Evolutionary conservation across 2,329 filamentous ascomycete genomes (phyloP).

Genomic region (Lasiodiplodia citricola): DNA sequence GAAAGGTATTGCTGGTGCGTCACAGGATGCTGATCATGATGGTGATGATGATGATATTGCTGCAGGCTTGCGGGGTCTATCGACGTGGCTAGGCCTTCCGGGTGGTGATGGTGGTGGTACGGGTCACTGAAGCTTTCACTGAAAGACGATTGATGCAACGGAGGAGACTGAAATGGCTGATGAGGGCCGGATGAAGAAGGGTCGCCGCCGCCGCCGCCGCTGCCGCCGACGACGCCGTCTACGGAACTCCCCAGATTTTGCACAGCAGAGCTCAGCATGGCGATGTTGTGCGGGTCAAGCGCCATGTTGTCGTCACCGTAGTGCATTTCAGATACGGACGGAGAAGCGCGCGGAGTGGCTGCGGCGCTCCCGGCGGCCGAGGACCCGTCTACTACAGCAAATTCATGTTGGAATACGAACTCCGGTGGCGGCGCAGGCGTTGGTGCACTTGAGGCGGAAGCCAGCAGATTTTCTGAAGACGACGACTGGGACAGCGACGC

Average conservation of each 20-base stretch:
- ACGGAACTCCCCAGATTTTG: constrained; percentile 4
- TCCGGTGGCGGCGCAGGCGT: neutral
- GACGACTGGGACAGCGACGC: neutral
- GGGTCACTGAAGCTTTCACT: neutral
- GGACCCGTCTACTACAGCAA: constrained; percentile 3
- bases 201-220: neutral
- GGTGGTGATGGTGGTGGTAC: neutral
- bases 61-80: constrained; percentile 7
- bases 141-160: neutral
- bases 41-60: neutral
- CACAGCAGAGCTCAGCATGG: constrained; percentile 15
- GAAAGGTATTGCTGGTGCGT: constrained; percentile 1
- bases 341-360: constrained; percentile 1
- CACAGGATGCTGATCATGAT: neutral
- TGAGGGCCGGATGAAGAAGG: neutral
- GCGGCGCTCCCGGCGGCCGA: neutral
- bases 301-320: constrained; percentile 5
- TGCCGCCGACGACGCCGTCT: neutral
- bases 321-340: constrained; percentile 7
- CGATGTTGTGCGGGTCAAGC: constrained; percentile 17
- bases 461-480: neutral
- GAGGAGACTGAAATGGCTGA: neutral
- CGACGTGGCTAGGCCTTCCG: neutral
- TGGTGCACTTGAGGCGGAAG: neutral
- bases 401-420: constrained; percentile 21